Evolutionary conservation across 495 filamentous ascomycete species (phyloP).

Genomic region (Neurospora hispaniola): DNA sequence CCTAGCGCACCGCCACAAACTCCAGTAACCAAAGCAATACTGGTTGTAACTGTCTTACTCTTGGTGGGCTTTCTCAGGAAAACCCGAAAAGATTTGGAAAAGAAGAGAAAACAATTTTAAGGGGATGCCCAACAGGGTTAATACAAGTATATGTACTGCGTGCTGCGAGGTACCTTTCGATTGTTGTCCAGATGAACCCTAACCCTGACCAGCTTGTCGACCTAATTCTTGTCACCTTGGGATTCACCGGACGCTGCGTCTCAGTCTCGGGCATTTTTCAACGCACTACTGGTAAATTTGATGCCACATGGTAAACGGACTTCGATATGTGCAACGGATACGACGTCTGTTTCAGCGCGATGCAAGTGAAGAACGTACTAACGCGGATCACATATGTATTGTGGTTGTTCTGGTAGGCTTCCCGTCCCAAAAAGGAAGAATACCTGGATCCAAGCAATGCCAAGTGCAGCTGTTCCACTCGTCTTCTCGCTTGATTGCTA

Average conservation of each 20-base stretch:
- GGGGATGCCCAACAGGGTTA: background rate
- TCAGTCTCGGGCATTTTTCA: background rate
- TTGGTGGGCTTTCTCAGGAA: background rate
- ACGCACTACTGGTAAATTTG: background rate
- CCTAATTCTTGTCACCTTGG: background rate
- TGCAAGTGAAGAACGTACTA: background rate
- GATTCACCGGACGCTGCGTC: background rate
- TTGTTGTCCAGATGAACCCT: slow-evolving; percentile 2
- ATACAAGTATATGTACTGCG: background rate
- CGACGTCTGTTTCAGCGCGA: background rate
- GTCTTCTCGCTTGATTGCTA: background rate
- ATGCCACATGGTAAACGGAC: background rate
- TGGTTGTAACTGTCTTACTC: background rate
- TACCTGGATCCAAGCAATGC: background rate
- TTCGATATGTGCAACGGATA: background rate
- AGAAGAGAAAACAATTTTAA: background rate
- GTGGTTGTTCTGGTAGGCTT: background rate
- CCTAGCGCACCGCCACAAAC: background rate
- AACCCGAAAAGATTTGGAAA: background rate
- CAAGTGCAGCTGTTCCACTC: background rate
- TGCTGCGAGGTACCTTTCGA: background rate
- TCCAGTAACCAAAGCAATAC: background rate
- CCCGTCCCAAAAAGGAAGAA: background rate
- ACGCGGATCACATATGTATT: background rate
- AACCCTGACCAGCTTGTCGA: slow-evolving; percentile 4